Evolutionary conservation across 768 basidiomycete species (phyloP).

Genomic region (Collybiopsis confluens): DNA sequence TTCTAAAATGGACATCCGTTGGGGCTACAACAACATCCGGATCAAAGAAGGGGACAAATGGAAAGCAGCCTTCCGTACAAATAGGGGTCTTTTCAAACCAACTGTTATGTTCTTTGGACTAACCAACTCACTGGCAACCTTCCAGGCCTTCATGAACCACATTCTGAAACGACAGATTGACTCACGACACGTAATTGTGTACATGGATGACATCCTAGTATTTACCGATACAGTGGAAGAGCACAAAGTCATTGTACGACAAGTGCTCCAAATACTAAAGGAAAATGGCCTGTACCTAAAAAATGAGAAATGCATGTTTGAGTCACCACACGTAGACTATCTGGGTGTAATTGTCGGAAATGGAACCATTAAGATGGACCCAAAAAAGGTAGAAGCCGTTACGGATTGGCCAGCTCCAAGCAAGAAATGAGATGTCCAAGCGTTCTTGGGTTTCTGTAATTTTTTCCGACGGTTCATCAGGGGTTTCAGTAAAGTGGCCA

Average conservation of each 20-base stretch:
- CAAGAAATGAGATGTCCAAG: too few species aligned
- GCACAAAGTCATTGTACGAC: conserved; percentile 8
- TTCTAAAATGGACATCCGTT: conserved; percentile 33
- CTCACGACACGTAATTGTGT: conserved; percentile 21
- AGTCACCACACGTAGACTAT: conserved; percentile 9
- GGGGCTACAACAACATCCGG: conserved; percentile 36
- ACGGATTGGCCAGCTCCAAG: too few species aligned
- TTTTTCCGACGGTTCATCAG: too few species aligned
- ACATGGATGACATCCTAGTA: conserved; percentile 29
- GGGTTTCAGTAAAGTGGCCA: too few species aligned
- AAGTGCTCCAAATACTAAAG: conserved; percentile 15
- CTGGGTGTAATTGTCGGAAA: conserved; percentile 10
- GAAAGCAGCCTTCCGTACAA: conserved; percentile 38
- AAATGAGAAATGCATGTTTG: conserved; percentile 23
- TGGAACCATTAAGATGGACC: conserved; percentile 24
- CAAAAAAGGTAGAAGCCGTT: conserved; percentile 33
- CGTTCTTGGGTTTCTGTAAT: too few species aligned
- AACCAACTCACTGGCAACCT: conserved; percentile 25
- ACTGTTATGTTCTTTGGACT: conserved; percentile 39
- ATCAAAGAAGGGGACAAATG: conserved; percentile 38
- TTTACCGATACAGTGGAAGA: conserved; percentile 5
- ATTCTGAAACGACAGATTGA: conserved; percentile 24
- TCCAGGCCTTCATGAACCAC: conserved; percentile 31
- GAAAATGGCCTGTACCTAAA: conserved; percentile 19
- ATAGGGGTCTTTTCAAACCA: conserved; percentile 35